Base-by-base conservation (phyloP, 768 basidiomycete genomes). In the Gautieria morchelliformis region DNA sequence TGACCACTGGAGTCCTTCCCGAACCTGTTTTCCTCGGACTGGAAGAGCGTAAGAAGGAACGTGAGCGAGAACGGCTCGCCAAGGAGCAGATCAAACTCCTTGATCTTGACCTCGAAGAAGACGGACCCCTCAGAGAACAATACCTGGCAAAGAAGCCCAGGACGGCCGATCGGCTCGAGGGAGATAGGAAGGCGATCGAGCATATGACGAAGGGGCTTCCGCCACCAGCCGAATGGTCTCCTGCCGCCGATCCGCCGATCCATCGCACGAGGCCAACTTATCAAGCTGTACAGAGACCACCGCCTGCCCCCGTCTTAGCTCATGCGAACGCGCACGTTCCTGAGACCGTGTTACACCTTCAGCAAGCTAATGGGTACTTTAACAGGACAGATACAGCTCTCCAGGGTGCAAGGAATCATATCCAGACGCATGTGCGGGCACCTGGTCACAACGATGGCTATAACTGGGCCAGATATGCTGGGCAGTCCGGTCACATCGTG, bases 101-200 rank as follows among this genome's bases (percentile, higher is more conserved):
- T 41, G 87, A 89, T 64, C 87, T 91, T 53, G 83, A 91, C 69
- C 73, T 91, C 44, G 89, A 91, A 62, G 84, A 88, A 67, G 87
- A 89, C 64, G 89, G 89, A 2, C 89, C 89, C 35, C 74, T 91
- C 51, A 74, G 87, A 51, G 86, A 89, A 65, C 88, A 91, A 64
- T 90, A 91, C 61, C 68, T 90, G 54, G 89, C 89, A 14, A 80
- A 75, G 62, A 85, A 87, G 52, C 42, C n/a, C n/a, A 19, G 32
- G 30, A 45, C 15, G 20, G 33, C 19, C 17, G 42, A 7, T 17
- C 24, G 46, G 35, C 10, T 40, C 8, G 54, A 56, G 15, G 32
- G 45, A 39, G 45, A 27, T n/a, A 32, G 56, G 17, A 35, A 22
- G 17, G 24, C 45, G 6, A 46, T 17, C n/a, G 56, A 49, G 27